Percentiles rank a stretch among this genome's conserved stretches.
Conservation (phyloP, 78 protist species). For the Dictyostelium purpureum region DNA sequence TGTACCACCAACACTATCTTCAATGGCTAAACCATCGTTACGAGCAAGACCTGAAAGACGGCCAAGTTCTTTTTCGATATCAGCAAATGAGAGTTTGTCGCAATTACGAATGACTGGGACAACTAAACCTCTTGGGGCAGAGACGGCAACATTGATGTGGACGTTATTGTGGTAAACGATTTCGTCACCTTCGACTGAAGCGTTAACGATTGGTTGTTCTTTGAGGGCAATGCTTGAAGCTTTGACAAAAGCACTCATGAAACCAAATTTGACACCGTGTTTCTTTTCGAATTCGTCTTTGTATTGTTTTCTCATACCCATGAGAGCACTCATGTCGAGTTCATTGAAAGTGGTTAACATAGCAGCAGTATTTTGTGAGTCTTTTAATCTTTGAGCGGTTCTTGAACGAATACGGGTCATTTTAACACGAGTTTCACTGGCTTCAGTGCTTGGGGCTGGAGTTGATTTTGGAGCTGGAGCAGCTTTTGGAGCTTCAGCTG, state of each 20-base stretch:
- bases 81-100: slow-evolving; percentile 90
- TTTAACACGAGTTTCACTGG: slow-evolving; percentile 73
- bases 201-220: slow-evolving; percentile 93
- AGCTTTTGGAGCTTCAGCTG: slow-evolving; percentile 51
- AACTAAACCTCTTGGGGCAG: slow-evolving; percentile 95
- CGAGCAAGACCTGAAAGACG: slow-evolving; percentile 87
- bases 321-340: slow-evolving; percentile 94
- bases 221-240: slow-evolving; percentile 94
- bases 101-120: slow-evolving; percentile 95
- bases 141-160: slow-evolving; percentile 97
- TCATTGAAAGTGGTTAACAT: slow-evolving; percentile 99
- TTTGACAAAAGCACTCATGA: slow-evolving; percentile 97
- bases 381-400: slow-evolving; percentile 97
- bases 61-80: slow-evolving; percentile 91
- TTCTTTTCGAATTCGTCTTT: slow-evolving; percentile 94
- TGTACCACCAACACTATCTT: slow-evolving; percentile 98
- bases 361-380: slow-evolving; percentile 96
- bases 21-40: slow-evolving; percentile 88
- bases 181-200: slow-evolving; percentile 87
- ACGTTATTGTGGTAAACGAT: slow-evolving; percentile 94
- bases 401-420: slow-evolving; percentile 95
- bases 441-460: slow-evolving; percentile 36
- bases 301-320: slow-evolving; percentile 92
- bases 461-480: slow-evolving; percentile 33
- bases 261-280: slow-evolving; percentile 99